Conservation (phyloP, 441 rosid species). For the Erysimum pusillum region DNA sequence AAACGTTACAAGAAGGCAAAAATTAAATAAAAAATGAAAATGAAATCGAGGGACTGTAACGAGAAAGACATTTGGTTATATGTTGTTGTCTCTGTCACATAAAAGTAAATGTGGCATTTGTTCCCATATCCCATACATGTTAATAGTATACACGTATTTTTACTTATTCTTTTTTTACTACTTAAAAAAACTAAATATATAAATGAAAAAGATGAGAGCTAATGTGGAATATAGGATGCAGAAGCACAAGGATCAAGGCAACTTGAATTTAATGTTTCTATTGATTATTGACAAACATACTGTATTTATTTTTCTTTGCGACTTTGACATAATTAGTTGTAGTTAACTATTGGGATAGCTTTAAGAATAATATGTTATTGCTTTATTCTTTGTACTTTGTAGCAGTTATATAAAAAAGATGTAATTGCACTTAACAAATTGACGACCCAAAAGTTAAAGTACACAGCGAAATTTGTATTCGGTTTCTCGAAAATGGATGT, state of each 20-base stretch:
- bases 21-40: neutral
- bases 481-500: no score
- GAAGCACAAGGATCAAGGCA: slow-evolving; percentile 36
- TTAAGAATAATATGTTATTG: neutral
- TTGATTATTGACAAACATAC: slow-evolving; percentile 2
- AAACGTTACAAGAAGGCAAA: slow-evolving; percentile 18
- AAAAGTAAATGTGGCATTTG: slow-evolving; percentile 46
- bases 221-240: slow-evolving; percentile 26
- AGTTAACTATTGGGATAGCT: neutral
- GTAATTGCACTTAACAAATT: no score
- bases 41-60: slow-evolving; percentile 42
- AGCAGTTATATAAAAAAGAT: no score
- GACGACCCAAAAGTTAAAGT: no score
- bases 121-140: slow-evolving; percentile 39
- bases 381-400: neutral
- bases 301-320: neutral
- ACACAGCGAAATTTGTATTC: no score
- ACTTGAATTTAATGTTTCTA: slow-evolving; percentile 31
- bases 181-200: neutral
- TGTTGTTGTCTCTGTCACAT: slow-evolving; percentile 49
- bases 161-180: neutral
- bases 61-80: slow-evolving; percentile 50
- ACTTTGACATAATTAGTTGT: slow-evolving; percentile 2
- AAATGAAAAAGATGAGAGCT: neutral
- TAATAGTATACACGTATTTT: slow-evolving; percentile 34